Percentiles rank a stretch among this genome's conserved stretches.
Evolutionary conservation across 1,284 basidiomycete species (phyloP).

Genomic region (Trametes versicolor): DNA sequence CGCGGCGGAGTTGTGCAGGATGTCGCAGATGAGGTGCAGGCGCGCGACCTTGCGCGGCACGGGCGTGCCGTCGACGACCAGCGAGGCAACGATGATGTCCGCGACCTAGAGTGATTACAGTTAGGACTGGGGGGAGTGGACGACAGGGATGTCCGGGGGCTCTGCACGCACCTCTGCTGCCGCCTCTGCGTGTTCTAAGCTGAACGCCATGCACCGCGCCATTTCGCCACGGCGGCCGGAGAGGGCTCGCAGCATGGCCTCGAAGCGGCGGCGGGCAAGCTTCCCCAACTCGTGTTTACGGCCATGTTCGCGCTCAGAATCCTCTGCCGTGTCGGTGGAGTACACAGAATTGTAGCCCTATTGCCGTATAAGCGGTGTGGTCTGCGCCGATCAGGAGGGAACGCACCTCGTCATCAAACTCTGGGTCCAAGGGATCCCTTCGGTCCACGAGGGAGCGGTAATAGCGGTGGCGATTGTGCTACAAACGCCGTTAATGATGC

Average conservation of each 20-base stretch:
- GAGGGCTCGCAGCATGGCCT: constrained; percentile 89
- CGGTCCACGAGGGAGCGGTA: constrained; percentile 82
- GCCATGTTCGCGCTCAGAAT: constrained; percentile 85
- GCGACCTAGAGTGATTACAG: constrained; percentile 64
- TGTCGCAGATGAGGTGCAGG: constrained; percentile 95
- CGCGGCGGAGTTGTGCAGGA: constrained; percentile 95
- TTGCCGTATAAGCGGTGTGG: constrained; percentile 10
- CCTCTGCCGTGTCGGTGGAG: constrained; percentile 95
- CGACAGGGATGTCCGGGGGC: constrained; percentile 11
- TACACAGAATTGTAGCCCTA: constrained; percentile 93
- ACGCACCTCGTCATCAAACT: constrained; percentile 88
- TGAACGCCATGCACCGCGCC: constrained; percentile 95
- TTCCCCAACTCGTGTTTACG: constrained; percentile 81
- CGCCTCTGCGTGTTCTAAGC: constrained; percentile 93
- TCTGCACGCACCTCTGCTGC: constrained; percentile 78
- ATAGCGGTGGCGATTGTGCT: constrained; percentile 86
- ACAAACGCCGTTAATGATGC: constrained; percentile 9
- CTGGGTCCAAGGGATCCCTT: constrained; percentile 63
- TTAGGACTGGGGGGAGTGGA: constrained; percentile 13
- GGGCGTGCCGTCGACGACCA: constrained; percentile 88
- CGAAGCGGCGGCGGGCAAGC: constrained; percentile 84
- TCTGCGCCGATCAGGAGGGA: constrained; percentile 1
- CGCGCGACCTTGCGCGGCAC: constrained; percentile 96
- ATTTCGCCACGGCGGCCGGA: constrained; percentile 91
- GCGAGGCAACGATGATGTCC: constrained; percentile 86